Evolutionary conservation across 345 rosid genomes (phyloP).

Genomic region (Microthlaspi erraticum): DNA sequence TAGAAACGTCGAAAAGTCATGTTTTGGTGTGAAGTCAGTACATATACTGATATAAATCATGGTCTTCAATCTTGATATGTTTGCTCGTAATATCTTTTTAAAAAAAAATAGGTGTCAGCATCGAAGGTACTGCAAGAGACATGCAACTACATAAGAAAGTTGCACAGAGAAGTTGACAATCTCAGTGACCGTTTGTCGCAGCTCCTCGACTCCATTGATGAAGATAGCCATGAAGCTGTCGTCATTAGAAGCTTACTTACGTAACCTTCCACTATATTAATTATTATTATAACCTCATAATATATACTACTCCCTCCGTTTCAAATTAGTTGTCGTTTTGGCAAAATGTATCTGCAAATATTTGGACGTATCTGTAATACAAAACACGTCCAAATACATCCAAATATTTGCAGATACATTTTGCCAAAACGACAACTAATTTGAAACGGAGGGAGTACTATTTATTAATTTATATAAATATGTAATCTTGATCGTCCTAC

Average conservation of each 20-base stretch:
- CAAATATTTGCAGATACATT: too few species aligned
- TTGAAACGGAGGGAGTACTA: too few species aligned
- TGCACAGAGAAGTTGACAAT: slow-evolving; percentile 74
- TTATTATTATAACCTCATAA: neutral
- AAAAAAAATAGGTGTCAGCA: slow-evolving; percentile 58
- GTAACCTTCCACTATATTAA: slow-evolving; percentile 42
- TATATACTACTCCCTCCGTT: too few species aligned
- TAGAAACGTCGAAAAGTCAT: slow-evolving; percentile 1
- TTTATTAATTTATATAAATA: slow-evolving; percentile 11
- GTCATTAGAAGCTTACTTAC: slow-evolving; percentile 78
- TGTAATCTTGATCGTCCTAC: slow-evolving; percentile 34
- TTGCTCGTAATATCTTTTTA: neutral
- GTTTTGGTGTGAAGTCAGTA: slow-evolving; percentile 8
- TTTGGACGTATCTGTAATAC: too few species aligned
- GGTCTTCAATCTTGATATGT: slow-evolving; percentile 3
- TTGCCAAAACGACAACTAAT: too few species aligned
- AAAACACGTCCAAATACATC: too few species aligned
- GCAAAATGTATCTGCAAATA: too few species aligned
- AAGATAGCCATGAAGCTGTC: slow-evolving; percentile 68
- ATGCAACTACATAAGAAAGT: slow-evolving; percentile 70
- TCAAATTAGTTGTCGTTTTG: too few species aligned
- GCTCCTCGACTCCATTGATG: slow-evolving; percentile 71
- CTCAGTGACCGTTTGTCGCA: slow-evolving; percentile 71
- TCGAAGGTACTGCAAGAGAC: slow-evolving; percentile 85
- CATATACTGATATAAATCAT: slow-evolving; percentile 6